Evolutionary conservation across 305 asterid genomes (phyloP), one percentile per base, ranked within the genome.

Genomic region (Solanum hybrid): DNA sequence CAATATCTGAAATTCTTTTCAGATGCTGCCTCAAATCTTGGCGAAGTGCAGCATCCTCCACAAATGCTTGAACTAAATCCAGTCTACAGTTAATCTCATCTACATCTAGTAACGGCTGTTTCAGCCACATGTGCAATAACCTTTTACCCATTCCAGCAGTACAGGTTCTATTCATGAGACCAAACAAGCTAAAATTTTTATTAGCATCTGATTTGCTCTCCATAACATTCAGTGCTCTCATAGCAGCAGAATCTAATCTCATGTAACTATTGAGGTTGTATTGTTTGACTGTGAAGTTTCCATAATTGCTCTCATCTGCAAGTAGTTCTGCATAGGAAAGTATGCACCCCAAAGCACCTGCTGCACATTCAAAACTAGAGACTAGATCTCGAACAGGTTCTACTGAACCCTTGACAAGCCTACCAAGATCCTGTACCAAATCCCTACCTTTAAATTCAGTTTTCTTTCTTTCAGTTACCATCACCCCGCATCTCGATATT

Each of bases 101-200:
- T 86, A 96, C 95, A 93, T 97, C 98, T 88, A 96, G 81, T 89
- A 96, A 91, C 26, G 99, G 99, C 90, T 97, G 99, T 90, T 96
- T 97, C 89, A 97, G 94, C 99, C 99, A 97, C 95, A 93, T 95
- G 91, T 96, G 98, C 91, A 97, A 94, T 80, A 97, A 91, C 28
- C 99, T 96, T 92, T 96, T 96, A 86, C 99, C 99, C 99, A 97
- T 95, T 91, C 99, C 99, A 82, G 98, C 98, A 14, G 99, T 97
- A 85, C 99, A 97, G 85, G 99, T 96, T 93, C 98, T 93, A 92
- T 96, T 97, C 95, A 97, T 92, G 85, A 97, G 97, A 91, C 99
- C 99, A 92, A 96, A 97, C 93, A 97, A 92, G 94, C 99, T 97
- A 90, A 97, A 97, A 90, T 93, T 97, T 93, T 95, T 97, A 93